Evolutionary conservation across 495 filamentous ascomycete genomes (phyloP).

Genomic region (Xylaria nigripes): DNA sequence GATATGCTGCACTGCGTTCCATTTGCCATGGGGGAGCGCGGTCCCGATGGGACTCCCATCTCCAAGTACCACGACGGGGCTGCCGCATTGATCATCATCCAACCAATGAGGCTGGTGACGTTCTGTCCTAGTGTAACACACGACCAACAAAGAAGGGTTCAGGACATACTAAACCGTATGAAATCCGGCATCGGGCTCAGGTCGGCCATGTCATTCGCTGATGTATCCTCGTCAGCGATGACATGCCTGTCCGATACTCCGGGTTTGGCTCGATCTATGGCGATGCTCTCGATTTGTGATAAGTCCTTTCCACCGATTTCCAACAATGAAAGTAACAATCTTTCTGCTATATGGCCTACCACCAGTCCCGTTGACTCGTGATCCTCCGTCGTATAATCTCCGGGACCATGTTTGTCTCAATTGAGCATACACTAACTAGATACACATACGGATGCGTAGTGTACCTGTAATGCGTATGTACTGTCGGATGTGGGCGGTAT

Average conservation of each 20-base stretch:
- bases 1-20: constrained; percentile 20
- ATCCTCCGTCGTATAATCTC: too few relatives aligned
- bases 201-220: constrained; percentile 10
- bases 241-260: background rate
- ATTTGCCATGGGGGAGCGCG: constrained; percentile 19
- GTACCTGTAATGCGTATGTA: too few relatives aligned
- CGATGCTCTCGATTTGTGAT: background rate
- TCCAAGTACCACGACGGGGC: constrained; percentile 14
- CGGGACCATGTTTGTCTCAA: too few relatives aligned
- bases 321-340: too few relatives aligned
- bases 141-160: constrained; percentile 7
- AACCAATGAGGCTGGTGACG: constrained; percentile 15
- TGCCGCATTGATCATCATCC: constrained; percentile 18
- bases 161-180: constrained; percentile 12
- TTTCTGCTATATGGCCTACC: too few relatives aligned
- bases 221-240: background rate
- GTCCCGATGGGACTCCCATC: background rate
- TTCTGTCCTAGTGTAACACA: constrained; percentile 13
- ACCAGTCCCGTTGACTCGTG: too few relatives aligned
- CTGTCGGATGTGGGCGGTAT: too few relatives aligned
- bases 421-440: too few relatives aligned
- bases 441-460: too few relatives aligned
- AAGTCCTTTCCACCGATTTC: too few relatives aligned
- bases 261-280: constrained; percentile 1
- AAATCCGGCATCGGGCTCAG: constrained; percentile 15